Evolutionary conservation across 805 yeast species (phyloP).

Genomic region (Hyphopichia homilentoma): DNA sequence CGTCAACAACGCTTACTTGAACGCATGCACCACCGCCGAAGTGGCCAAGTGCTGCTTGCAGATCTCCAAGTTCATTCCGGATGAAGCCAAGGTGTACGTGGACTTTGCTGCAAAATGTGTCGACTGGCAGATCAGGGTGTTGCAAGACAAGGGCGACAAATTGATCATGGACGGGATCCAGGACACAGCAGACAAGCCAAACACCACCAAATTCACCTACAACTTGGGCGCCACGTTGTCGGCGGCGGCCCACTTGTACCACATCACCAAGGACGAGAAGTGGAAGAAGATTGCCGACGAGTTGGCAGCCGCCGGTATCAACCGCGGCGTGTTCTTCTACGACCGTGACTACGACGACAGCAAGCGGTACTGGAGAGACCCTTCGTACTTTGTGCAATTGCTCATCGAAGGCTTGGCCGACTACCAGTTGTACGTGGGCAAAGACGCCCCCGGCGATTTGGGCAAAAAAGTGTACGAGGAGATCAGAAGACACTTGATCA

Average conservation of each 20-base stretch:
- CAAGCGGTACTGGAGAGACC: constrained; percentile 61
- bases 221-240: constrained; percentile 65
- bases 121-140: constrained; percentile 51
- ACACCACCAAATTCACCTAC: constrained; percentile 60
- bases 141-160: constrained; percentile 53
- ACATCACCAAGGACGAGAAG: constrained; percentile 45
- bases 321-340: constrained; percentile 52
- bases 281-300: constrained; percentile 46
- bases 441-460: constrained; percentile 34
- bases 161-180: constrained; percentile 61
- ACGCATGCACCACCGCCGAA: constrained; percentile 67
- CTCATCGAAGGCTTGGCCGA: constrained; percentile 68
- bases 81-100: constrained; percentile 43
- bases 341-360: constrained; percentile 59
- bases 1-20: constrained; percentile 52
- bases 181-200: constrained; percentile 38
- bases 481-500: constrained; percentile 50
- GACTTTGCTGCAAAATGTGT: constrained; percentile 58
- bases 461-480: constrained; percentile 38
- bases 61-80: constrained; percentile 50
- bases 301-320: constrained; percentile 57
- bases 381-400: constrained; percentile 60
- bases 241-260: constrained; percentile 48
- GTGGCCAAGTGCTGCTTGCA: constrained; percentile 60
- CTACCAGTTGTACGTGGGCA: constrained; percentile 49